phyloP scores from a whole-genome alignment of 768 basidiomycete species.

The Gautieria morchelliformis region DNA sequence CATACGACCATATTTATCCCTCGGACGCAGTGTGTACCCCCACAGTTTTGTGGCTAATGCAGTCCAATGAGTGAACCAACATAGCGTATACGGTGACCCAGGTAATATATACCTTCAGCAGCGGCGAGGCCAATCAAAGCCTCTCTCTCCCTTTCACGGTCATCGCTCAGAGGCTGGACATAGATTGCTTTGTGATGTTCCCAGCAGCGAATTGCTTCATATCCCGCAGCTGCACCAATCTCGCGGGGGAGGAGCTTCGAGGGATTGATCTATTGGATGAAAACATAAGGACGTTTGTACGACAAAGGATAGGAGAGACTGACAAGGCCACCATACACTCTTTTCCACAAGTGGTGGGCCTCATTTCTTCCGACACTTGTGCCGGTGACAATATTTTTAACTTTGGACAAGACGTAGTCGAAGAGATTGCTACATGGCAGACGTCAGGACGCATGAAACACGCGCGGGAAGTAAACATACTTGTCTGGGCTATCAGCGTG shows the following conservation, averaged over 20 bases:
- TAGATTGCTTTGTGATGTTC: constrained; percentile 45
- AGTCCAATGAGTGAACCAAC: not conserved
- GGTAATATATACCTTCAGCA: constrained; percentile 47
- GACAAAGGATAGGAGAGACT: constrained; percentile 13
- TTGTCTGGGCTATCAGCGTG: constrained; percentile 13
- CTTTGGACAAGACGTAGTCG: constrained; percentile 25
- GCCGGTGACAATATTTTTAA: constrained; percentile 12
- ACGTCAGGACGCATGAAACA: not conserved
- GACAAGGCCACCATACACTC: constrained; percentile 55
- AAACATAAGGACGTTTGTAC: not conserved
- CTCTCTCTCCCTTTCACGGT: constrained; percentile 54
- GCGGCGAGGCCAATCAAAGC: constrained; percentile 58
- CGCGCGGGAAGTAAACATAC: constrained; percentile 8
- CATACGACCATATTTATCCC: constrained; percentile 37
- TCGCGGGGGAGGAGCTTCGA: constrained; percentile 44
- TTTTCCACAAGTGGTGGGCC: constrained; percentile 55
- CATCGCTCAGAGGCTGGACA: constrained; percentile 40
- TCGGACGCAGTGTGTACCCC: constrained; percentile 35
- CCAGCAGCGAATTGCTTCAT: constrained; percentile 66
- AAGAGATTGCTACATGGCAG: constrained; percentile 23
- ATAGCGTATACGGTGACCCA: not conserved
- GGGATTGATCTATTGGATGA: constrained; percentile 36
- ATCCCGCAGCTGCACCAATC: constrained; percentile 69
- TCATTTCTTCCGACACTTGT: constrained; percentile 41
- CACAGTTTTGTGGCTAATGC: constrained; percentile 46